phyloP scores from a whole-genome alignment of 768 basidiomycete genomes.

The Boletus rufocinnamomeus region DNA sequence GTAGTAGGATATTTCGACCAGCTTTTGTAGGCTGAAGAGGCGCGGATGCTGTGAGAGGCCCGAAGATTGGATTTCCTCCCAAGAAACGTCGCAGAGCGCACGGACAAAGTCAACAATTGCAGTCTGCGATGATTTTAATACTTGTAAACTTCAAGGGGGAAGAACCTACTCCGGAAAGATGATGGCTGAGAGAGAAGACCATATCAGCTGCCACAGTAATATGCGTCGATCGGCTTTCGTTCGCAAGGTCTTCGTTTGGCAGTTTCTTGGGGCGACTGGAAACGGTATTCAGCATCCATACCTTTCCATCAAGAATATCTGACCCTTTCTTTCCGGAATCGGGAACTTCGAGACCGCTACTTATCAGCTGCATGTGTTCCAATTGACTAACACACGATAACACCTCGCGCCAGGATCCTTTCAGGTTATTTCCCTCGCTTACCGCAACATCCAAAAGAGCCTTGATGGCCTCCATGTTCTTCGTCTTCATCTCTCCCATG shows the following conservation, averaged over 20 bases:
- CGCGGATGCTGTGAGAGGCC: conserved; percentile 92
- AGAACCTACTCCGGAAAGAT: conserved; percentile 85
- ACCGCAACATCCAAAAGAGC: conserved; percentile 91
- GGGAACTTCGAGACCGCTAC: conserved; percentile 82
- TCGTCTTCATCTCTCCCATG: conserved; percentile 97
- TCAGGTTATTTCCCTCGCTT: conserved; percentile 94
- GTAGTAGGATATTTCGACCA: conserved; percentile 99
- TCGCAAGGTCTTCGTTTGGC: conserved; percentile 91
- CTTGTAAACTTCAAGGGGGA: neutral
- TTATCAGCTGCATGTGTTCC: conserved; percentile 98
- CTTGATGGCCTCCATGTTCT: conserved; percentile 99
- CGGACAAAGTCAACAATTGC: conserved; percentile 98
- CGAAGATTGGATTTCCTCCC: conserved; percentile 99
- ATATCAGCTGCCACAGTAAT: conserved; percentile 99
- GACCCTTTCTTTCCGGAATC: conserved; percentile 83
- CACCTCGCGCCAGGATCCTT: conserved; percentile 95
- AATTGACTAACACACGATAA: conserved; percentile 96
- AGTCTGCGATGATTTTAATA: conserved; percentile 50
- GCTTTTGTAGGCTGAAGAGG: conserved; percentile 94
- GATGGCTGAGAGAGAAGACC: conserved; percentile 97
- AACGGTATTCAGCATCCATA: conserved; percentile 10
- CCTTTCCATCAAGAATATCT: conserved; percentile 27
- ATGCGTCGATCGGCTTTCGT: conserved; percentile 95
- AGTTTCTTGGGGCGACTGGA: conserved; percentile 53
- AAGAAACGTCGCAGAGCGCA: conserved; percentile 94